Percentiles rank a stretch among this genome's conserved stretches.
Conservation (phyloP, 2,329 filamentous ascomycete genomes). For the Aureobasidium sp. region DNA sequence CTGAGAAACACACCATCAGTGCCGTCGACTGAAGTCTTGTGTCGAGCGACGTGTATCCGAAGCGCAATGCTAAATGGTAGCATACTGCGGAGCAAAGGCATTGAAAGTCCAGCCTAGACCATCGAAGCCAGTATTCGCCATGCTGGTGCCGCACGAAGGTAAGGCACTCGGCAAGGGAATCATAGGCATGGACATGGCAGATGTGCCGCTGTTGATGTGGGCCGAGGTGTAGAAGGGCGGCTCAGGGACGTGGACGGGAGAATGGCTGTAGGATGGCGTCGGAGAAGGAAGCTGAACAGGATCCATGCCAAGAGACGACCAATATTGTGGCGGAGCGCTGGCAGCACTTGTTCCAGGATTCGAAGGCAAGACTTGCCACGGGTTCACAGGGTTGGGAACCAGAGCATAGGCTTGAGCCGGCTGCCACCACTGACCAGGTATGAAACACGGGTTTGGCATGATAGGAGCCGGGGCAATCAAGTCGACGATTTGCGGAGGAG, state of each 20-base stretch:
- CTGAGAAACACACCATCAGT: conserved; percentile 5
- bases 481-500: conserved; percentile 81
- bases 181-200: conserved; percentile 63
- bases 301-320: conserved; percentile 68
- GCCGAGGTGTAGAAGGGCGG: conserved; percentile 70
- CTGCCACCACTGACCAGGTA: conserved; percentile 70
- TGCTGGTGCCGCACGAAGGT: conserved; percentile 64
- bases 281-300: conserved; percentile 67
- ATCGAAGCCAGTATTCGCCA: conserved; percentile 53
- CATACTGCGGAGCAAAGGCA: conserved; percentile 64
- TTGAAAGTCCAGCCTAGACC: conserved; percentile 82
- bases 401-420: conserved; percentile 48
- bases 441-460: conserved; percentile 67
- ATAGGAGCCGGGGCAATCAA: conserved; percentile 78
- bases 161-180: conserved; percentile 82
- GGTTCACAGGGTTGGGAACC: conserved; percentile 64
- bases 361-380: conserved; percentile 86
- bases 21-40: not conserved
- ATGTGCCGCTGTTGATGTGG: conserved; percentile 62
- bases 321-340: conserved; percentile 68
- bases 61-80: conserved; percentile 64
- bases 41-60: conserved; percentile 4
- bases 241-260: conserved; percentile 58
- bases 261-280: conserved; percentile 69
- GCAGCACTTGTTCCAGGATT: conserved; percentile 65